Evolutionary conservation across 768 basidiomycete genomes (phyloP).

Genomic region (Podaxis sp.): DNA sequence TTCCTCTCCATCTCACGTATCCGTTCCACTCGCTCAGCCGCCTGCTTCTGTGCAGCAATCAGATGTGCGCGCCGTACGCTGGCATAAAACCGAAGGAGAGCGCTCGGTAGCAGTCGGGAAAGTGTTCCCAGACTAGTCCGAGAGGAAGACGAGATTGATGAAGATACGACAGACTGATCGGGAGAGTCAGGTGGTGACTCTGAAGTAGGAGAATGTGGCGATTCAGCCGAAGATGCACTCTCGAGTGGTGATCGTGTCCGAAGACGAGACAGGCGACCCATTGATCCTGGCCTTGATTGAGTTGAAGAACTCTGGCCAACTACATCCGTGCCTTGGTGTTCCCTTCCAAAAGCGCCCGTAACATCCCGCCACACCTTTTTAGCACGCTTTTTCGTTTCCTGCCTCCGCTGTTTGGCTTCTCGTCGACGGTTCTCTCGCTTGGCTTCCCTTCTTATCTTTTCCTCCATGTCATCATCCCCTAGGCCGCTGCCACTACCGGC

Average conservation of each 20-base stretch:
- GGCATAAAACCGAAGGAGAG: constrained; percentile 55
- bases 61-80: constrained; percentile 70
- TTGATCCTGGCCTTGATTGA: neutral
- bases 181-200: constrained; percentile 11
- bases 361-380: constrained; percentile 61
- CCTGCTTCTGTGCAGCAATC: constrained; percentile 68
- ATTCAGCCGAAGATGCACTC: constrained; percentile 1
- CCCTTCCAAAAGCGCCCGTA: constrained; percentile 44
- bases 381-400: constrained; percentile 51
- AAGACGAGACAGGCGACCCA: constrained; percentile 2
- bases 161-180: constrained; percentile 8
- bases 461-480: constrained; percentile 60
- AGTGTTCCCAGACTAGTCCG: constrained; percentile 27
- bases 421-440: constrained; percentile 52
- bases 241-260: constrained; percentile 11
- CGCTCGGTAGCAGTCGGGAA: constrained; percentile 37
- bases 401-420: constrained; percentile 46
- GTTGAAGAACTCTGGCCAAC: constrained; percentile 9
- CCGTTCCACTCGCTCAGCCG: constrained; percentile 64
- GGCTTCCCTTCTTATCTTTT: constrained; percentile 53
- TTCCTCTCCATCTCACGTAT: constrained; percentile 60
- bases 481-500: constrained; percentile 72
- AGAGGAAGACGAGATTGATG: constrained; percentile 16
- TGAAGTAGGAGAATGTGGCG: neutral
- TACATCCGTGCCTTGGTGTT: constrained; percentile 1